phyloP scores from a whole-genome alignment of 202 grass and related monocot genomes.

The Zizania palustris region DNA sequence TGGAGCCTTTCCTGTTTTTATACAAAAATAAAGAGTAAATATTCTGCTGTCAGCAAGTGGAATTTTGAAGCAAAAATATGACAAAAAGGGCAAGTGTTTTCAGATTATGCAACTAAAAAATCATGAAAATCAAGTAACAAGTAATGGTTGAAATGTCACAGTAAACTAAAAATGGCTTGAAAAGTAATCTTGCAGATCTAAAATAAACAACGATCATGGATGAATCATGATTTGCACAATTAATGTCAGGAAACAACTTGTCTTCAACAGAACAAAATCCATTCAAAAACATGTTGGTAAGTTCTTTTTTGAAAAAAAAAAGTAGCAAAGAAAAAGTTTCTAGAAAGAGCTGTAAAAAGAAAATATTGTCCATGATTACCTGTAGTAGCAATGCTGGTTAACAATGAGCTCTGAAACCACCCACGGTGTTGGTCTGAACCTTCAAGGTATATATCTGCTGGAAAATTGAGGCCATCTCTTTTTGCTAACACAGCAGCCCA shows the following conservation, averaged over 20 bases:
- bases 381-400: conserved; percentile 95
- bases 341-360: conserved; percentile 18
- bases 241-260: conserved; percentile 4
- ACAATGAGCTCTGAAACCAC: conserved; percentile 96
- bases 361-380: conserved; percentile 53
- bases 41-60: conserved; percentile 18
- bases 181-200: conserved; percentile 25
- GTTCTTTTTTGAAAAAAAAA: neutral
- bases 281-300: neutral
- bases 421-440: conserved; percentile 97
- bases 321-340: conserved; percentile 8
- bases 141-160: neutral
- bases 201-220: conserved; percentile 8
- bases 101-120: neutral
- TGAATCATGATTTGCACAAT: neutral
- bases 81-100: neutral
- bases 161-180: neutral
- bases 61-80: conserved; percentile 13
- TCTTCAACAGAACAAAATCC: neutral
- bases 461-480: conserved; percentile 75
- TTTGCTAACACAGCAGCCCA: conserved; percentile 92
- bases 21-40: conserved; percentile 35
- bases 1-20: conserved; percentile 73
- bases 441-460: conserved; percentile 97
- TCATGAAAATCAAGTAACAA: conserved; percentile 31